Percentiles rank a stretch among this genome's conserved stretches.
phyloP scores from a whole-genome alignment of 106 monocot species.

The Narthecium ossifragum region DNA sequence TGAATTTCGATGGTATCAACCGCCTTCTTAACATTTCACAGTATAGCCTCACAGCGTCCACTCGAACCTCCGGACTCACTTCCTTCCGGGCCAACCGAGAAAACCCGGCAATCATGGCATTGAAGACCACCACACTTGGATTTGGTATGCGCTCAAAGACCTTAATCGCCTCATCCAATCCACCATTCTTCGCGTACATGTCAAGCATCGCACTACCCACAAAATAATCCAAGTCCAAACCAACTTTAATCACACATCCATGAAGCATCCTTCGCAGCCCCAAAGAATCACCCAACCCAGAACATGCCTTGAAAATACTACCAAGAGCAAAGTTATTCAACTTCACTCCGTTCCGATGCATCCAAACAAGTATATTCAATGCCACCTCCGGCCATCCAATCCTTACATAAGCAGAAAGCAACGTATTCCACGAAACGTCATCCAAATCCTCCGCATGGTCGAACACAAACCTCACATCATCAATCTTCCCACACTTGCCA shows the following conservation, averaged over 20 bases:
- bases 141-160: conserved; percentile 31
- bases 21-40: conserved; percentile 44
- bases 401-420: conserved; percentile 37
- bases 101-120: conserved; percentile 61
- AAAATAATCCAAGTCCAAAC: conserved; percentile 33
- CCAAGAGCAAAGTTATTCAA: conserved; percentile 43
- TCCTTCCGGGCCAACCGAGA: conserved; percentile 13
- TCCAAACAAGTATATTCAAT: conserved; percentile 21
- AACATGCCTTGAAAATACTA: conserved; percentile 43
- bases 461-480: conserved; percentile 29
- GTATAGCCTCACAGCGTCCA: conserved; percentile 38
- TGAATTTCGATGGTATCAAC: conserved; percentile 54
- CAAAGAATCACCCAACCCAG: background rate
- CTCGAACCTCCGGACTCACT: conserved; percentile 10
- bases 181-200: conserved; percentile 49
- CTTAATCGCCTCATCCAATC: conserved; percentile 27
- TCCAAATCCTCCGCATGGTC: conserved; percentile 33
- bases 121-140: conserved; percentile 60
- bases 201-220: conserved; percentile 49
- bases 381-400: conserved; percentile 20
- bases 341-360: conserved; percentile 26
- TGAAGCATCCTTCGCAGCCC: conserved; percentile 38
- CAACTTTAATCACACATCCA: conserved; percentile 39
- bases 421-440: conserved; percentile 59
- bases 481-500: conserved; percentile 32